Percentiles rank a stretch among this genome's conserved stretches.
phyloP scores from a whole-genome alignment of 2,329 filamentous ascomycete species.

The Periconia sp. region DNA sequence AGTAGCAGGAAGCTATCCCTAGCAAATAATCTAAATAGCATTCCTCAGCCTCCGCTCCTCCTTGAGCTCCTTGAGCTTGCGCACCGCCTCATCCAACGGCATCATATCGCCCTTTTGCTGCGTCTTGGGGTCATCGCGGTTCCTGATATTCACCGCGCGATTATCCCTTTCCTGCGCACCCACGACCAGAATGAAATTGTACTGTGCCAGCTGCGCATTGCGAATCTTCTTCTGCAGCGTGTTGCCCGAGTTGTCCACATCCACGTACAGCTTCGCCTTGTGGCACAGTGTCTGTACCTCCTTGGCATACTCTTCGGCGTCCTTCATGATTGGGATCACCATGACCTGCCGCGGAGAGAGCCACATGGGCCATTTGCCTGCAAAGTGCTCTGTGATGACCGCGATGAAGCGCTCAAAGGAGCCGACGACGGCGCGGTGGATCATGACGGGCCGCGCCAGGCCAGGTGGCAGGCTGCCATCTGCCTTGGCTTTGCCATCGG shows the following conservation, averaged over 20 bases:
- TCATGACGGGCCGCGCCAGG: conserved; percentile 82
- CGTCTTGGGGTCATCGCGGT: conserved; percentile 66
- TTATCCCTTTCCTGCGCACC: conserved; percentile 66
- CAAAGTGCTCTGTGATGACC: conserved; percentile 84
- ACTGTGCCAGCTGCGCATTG: conserved; percentile 78
- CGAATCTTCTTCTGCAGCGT: conserved; percentile 91
- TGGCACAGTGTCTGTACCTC: conserved; percentile 75
- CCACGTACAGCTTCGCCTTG: conserved; percentile 70
- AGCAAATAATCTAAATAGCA: too few species aligned
- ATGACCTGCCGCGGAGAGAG: conserved; percentile 81
- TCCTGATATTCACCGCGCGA: conserved; percentile 67
- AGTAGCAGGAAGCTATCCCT: too few species aligned
- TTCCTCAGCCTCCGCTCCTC: too few species aligned
- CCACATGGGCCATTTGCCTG: conserved; percentile 90
- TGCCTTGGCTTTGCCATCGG: conserved; percentile 32
- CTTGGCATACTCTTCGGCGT: conserved; percentile 72
- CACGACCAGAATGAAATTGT: conserved; percentile 84
- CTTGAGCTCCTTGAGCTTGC: conserved; percentile 56
- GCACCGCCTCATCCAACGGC: conserved; percentile 64
- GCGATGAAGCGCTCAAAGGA: conserved; percentile 73
- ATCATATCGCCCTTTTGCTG: conserved; percentile 68
- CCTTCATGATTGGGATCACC: conserved; percentile 77
- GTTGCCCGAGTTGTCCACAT: conserved; percentile 75
- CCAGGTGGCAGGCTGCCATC: conserved; percentile 45
- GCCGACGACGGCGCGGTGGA: conserved; percentile 81